Evolutionary conservation across 2,329 filamentous ascomycete genomes (phyloP).

Genomic region (Stachybotrys elegans): DNA sequence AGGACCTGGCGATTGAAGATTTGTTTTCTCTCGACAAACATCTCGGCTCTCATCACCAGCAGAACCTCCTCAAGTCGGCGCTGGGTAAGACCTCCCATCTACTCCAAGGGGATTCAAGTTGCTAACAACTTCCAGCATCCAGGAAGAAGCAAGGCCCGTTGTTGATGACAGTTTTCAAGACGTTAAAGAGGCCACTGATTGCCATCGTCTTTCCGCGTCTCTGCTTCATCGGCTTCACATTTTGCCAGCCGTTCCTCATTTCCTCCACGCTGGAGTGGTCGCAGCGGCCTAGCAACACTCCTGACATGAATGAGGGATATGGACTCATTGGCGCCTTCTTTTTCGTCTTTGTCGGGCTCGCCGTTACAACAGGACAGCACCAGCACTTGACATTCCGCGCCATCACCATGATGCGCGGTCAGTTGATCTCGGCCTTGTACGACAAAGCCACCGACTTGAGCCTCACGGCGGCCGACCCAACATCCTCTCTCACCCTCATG

Average conservation of each 20-base stretch:
- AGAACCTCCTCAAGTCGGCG: neutral
- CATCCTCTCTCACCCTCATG: conserved; percentile 37
- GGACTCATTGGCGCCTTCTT: conserved; percentile 12
- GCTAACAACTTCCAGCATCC: neutral
- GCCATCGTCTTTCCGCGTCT: conserved; percentile 9
- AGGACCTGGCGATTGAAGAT: conserved; percentile 4
- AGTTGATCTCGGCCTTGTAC: conserved; percentile 21
- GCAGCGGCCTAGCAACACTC: neutral
- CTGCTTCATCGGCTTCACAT: conserved; percentile 14
- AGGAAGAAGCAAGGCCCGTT: conserved; percentile 1
- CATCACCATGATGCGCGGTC: conserved; percentile 23
- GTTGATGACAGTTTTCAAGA: conserved; percentile 3
- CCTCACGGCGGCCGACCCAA: conserved; percentile 24
- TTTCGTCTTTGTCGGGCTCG: conserved; percentile 11
- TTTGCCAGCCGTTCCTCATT: conserved; percentile 16
- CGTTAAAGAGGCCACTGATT: conserved; percentile 3
- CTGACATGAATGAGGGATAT: conserved; percentile 8
- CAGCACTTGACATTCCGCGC: conserved; percentile 21
- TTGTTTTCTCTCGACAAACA: conserved; percentile 7
- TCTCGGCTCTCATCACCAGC: conserved; percentile 4
- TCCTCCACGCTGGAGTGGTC: conserved; percentile 1
- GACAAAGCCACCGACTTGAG: conserved; percentile 20
- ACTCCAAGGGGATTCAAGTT: neutral
- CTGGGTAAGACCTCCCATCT: neutral
- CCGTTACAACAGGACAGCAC: conserved; percentile 6